phyloP scores from a whole-genome alignment of 352 stramenopile species.

The Aphanomyces euteiches region DNA sequence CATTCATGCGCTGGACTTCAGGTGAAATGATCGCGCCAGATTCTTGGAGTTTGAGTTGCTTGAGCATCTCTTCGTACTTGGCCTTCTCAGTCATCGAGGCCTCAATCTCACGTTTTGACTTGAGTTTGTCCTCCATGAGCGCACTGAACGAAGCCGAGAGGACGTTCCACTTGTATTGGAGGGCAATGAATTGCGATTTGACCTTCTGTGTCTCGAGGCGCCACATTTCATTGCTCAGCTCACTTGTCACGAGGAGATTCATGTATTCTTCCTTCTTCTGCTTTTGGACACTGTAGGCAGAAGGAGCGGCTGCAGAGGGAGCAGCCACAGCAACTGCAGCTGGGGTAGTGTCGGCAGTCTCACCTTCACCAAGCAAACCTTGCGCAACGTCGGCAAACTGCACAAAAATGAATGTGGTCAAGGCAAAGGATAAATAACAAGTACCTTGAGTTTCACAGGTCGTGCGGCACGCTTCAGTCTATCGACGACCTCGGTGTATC shows the following conservation, averaged over 20 bases:
- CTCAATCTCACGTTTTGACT: constrained; percentile 74
- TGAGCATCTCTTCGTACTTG: constrained; percentile 72
- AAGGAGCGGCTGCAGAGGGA: constrained; percentile 42
- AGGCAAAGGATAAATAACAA: background rate
- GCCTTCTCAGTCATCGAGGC: constrained; percentile 61
- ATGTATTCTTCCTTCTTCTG: constrained; percentile 72
- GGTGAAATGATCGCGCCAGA: constrained; percentile 67
- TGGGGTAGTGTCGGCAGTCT: background rate
- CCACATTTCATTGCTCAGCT: constrained; percentile 83
- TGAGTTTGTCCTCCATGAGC: constrained; percentile 53
- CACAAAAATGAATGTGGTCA: background rate
- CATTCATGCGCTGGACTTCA: constrained; percentile 71
- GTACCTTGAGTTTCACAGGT: constrained; percentile 58
- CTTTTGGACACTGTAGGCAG: constrained; percentile 39
- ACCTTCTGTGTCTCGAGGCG: constrained; percentile 82
- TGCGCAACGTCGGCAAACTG: constrained; percentile 75
- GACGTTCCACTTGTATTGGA: constrained; percentile 67
- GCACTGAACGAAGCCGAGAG: constrained; percentile 67
- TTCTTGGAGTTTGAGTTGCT: constrained; percentile 75
- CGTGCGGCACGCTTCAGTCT: constrained; percentile 67
- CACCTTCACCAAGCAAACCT: constrained; percentile 30
- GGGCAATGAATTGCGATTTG: constrained; percentile 44
- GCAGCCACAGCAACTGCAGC: constrained; percentile 26
- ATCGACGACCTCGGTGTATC: constrained; percentile 79
- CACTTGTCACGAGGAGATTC: constrained; percentile 70